phyloP scores from a whole-genome alignment of 176 grass and related monocot species.

The Cenchrus fungigraminus region DNA sequence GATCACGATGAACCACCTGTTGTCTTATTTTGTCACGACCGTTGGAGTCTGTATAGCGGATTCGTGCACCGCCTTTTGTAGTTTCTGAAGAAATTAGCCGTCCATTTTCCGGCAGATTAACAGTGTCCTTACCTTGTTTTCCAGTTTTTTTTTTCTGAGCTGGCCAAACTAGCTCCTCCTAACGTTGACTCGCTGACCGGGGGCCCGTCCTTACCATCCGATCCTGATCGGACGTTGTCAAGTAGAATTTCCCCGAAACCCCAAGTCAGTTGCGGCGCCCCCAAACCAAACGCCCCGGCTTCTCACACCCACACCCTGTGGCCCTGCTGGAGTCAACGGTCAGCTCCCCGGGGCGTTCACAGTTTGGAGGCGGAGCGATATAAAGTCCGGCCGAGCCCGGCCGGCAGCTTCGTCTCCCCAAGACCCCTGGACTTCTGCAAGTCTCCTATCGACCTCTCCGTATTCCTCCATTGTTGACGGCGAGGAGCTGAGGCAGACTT shows the following conservation, averaged over 20 bases:
- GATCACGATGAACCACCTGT: no score
- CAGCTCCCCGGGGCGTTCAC: background rate
- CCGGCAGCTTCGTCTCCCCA: background rate
- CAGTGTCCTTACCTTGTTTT: background rate
- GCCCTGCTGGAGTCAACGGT: conserved; percentile 10
- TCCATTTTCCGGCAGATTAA: no score
- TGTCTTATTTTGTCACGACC: no score
- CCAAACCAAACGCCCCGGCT: no score
- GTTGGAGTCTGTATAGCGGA: no score
- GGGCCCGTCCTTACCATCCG: background rate
- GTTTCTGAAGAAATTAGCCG: no score
- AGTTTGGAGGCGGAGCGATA: no score
- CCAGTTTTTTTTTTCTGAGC: background rate
- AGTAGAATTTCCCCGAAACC: no score
- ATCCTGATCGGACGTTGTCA: background rate
- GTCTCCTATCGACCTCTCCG: background rate
- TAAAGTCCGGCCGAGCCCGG: background rate
- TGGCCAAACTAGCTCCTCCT: background rate
- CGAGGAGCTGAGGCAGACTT: background rate
- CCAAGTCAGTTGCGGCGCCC: background rate
- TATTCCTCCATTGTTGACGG: conserved; percentile 2
- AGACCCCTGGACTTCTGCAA: background rate
- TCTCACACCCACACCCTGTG: background rate
- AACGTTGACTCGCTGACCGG: background rate
- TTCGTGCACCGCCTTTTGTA: no score